Evolutionary conservation across 106 monocot species (phyloP), one percentile per base, ranked within the genome.

Genomic region (Acanthochlamys bracteata): DNA sequence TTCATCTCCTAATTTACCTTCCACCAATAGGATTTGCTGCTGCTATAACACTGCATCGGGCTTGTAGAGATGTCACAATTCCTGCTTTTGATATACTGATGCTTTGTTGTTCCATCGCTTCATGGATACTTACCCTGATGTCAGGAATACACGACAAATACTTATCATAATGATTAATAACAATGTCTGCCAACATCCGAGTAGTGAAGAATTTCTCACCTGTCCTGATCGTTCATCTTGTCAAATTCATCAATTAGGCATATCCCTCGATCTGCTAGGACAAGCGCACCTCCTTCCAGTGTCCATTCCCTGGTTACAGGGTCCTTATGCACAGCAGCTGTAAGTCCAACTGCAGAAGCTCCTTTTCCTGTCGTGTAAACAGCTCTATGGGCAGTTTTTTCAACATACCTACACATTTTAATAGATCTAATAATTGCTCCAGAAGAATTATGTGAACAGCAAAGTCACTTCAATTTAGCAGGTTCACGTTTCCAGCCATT

Each of bases 61-160:
- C 98, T 73, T 98, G 98, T 11, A 99, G 86, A 59, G 98, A 99
- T 26, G 98, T 99, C 53, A 99, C 92, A 63, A 92, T 99, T 55
- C 98, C 98, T 42, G 98, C 98, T 64, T 99, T 99, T 51, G 98
- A 99, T 80, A 99, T 99, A 75, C 98, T 99, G 71, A 99, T 99
- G 54, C 98, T 99, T 64, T 99, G 98, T 39, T 99, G 98, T 71
- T 99, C 98, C 98, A 99, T 99, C 49, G 98, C 98, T 79, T 99
- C 98, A 80, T 99, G 98, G 58, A 99, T 99, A 61, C 98, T 99
- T 55, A 99, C 98, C 68, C 98, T 96, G 78, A 25, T 78, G 64
- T 59, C 39, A 22, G 23, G 26, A 41, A 60, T 24, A 25, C 12
- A 64, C 33, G 6, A 33, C 33, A 33, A 33, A 6, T 3, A 6